Base-by-base conservation (phyloP, 148 eudicot genomes). In the Fagopyrum tataricum region DNA sequence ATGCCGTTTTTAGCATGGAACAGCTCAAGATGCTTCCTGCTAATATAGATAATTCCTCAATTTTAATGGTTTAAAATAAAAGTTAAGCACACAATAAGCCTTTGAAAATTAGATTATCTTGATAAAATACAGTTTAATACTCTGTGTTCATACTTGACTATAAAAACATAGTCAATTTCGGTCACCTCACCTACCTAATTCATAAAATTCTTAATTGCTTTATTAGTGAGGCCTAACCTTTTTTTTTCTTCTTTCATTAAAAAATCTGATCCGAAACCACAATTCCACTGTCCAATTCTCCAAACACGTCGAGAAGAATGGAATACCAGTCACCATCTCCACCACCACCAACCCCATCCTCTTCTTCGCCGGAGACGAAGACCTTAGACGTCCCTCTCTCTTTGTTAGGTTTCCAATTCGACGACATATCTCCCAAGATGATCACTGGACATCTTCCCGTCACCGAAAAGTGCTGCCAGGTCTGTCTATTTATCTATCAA, bases 401-500 rank as follows among this genome's bases (percentile, higher is more conserved):
- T 40, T 76, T 83, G 6, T 31, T 87, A 17, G 97, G 97, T 18
- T 91, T 89, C 44, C 81, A 85, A 70, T 49, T 86, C 77, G 85
- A 84, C 11, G 78, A 84, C 11, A 47, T 91, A 52, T 77, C 93
- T 5, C 85, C 93, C 9, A 24, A 58, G 9, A 87, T 80, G 59
- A 82, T 91, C 77, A 52, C 93, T 18, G 93, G 97, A n/a, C 87
- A 73, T 59, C 85, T 91, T n/a, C 84, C 18, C 0, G 78, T 91
- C 74, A 87, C 93, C 66, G 43, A 70, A 40, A 91, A 85, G 72
- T 87, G 86, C 80, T 84, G 88, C 64, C 96, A 90, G 96, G 91
- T 85, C 2, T 14, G 12, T 66, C 40, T 37, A 4, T 17, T 4
- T 18, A 41, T 69, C 52, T 4, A 42, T 4, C 23, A 18, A 42